Base-by-base conservation (phyloP, 2,329 filamentous ascomycete species). In the Aspergillus proliferans region DNA sequence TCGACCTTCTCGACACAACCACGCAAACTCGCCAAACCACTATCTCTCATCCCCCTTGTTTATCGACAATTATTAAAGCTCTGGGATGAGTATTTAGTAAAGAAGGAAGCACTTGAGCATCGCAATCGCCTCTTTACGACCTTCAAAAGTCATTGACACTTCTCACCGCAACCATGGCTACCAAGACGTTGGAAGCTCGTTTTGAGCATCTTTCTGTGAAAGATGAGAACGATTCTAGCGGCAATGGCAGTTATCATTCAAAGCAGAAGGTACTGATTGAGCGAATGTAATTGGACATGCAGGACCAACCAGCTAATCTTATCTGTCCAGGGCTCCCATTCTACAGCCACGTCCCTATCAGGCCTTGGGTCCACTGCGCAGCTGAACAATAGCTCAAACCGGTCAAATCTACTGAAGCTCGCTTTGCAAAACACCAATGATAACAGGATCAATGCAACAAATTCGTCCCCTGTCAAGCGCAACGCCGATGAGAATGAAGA, bases 121-220 rank as follows among this genome's bases (percentile, higher is more conserved):
- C 38, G 18, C 18, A 30, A 19, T 40, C 10, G 10, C 19, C 15
- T 19, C 18, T 19, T 21, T 22, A 10, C 38, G 12, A 38, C 10
- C 10, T 12, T 12, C 18, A 10, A 21, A 30, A 39, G 30, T 19
- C 34, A 28, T 43, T 33, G 40, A 34, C 48, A 15, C 50, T 46
- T 48, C 44, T 33, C 47, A 46, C 15, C 28, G 46, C 43, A 54
- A 84, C 43, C 40, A 80, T 92, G 87, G 82, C 91, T 56, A 81
- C 87, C 51, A 82, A 87, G 59, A 83, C 82, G 46, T 78, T 97
- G 43, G 92, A 96, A 74, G 78, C 87, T 71, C 87, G 88, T 61
- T 88, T 97, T 65, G 90, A 95, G 82, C 85, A 85, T 70, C 82
- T 96, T 73, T 86, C 87, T 18, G 88, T 96, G 54, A 86, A 87